phyloP scores from a whole-genome alignment of 306 rosid species.

The Myrica gale region DNA sequence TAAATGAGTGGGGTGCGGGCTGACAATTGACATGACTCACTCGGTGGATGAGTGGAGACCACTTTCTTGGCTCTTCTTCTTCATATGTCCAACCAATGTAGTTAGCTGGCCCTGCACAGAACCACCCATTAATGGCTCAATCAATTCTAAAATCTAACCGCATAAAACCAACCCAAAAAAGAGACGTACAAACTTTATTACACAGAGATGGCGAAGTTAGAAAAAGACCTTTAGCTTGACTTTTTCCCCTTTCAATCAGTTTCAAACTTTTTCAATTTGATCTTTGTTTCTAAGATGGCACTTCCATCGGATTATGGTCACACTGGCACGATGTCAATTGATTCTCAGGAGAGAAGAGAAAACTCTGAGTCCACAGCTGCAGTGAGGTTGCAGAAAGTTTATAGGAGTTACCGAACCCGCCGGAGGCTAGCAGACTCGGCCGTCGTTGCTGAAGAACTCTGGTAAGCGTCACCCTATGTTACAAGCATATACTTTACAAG shows the following conservation, averaged over 20 bases:
- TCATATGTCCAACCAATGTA: conserved; percentile 4
- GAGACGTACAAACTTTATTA: neutral
- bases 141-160: neutral
- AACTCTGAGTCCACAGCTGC: conserved; percentile 30
- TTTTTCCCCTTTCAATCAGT: conserved; percentile 3
- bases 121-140: conserved; percentile 21
- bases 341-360: neutral
- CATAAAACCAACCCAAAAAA: neutral
- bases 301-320: neutral
- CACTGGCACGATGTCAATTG: neutral
- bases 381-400: conserved; percentile 49
- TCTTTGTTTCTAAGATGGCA: neutral
- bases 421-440: conserved; percentile 46
- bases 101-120: conserved; percentile 15
- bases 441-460: conserved; percentile 41
- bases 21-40: conserved; percentile 4
- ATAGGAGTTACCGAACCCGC: conserved; percentile 40
- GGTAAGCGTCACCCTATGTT: conserved; percentile 7
- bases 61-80: conserved; percentile 14
- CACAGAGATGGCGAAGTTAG: neutral
- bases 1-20: neutral
- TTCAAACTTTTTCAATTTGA: neutral
- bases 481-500: neutral
- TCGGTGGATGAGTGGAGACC: conserved; percentile 28
- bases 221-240: neutral